Evolutionary conservation across 768 basidiomycete genomes (phyloP).

Genomic region (Xanthoconium purpureum): DNA sequence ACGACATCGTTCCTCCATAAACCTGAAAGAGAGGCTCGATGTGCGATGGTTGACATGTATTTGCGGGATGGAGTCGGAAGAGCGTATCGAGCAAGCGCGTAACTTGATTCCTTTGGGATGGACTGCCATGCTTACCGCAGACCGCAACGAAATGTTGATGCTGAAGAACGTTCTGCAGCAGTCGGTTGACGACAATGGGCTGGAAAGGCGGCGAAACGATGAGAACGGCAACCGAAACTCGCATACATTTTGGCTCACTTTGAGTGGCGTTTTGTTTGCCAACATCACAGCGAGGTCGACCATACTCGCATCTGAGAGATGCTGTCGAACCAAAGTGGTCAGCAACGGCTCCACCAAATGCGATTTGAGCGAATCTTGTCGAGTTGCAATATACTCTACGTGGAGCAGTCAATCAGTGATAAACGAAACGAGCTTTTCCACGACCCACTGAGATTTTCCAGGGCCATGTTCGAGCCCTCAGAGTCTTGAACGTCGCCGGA

Average conservation of each 20-base stretch:
- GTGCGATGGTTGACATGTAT: conserved; percentile 84
- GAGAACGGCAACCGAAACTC: neutral
- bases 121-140: conserved; percentile 27
- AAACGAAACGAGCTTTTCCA: neutral
- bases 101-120: conserved; percentile 43
- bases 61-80: conserved; percentile 73
- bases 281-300: conserved; percentile 45
- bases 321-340: conserved; percentile 57
- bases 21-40: conserved; percentile 71
- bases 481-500: conserved; percentile 32
- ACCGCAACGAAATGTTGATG: conserved; percentile 58
- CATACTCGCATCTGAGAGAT: conserved; percentile 42
- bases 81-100: conserved; percentile 59
- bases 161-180: conserved; percentile 73
- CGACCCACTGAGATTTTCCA: conserved; percentile 41
- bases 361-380: conserved; percentile 35
- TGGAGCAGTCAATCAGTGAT: neutral
- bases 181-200: conserved; percentile 73
- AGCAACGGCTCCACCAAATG: conserved; percentile 73
- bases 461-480: conserved; percentile 16
- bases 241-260: conserved; percentile 44
- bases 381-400: conserved; percentile 14
- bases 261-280: conserved; percentile 47
- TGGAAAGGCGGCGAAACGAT: conserved; percentile 9
- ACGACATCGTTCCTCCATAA: conserved; percentile 72